Base-by-base conservation (phyloP, 306 rosid genomes). In the Cucurbita argyrosperma region DNA sequence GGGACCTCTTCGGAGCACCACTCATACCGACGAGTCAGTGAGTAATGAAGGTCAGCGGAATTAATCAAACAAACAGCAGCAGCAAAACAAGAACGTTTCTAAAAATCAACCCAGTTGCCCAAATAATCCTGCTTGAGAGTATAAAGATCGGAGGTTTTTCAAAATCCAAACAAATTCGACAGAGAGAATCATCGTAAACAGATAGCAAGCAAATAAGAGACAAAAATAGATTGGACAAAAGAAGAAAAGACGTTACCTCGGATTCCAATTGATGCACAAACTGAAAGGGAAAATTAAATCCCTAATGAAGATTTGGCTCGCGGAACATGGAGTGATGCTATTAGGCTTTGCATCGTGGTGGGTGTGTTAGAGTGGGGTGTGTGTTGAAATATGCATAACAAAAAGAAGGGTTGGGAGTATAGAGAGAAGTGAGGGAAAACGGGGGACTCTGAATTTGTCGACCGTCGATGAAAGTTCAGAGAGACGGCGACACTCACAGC, bases 1-100 rank as follows among this genome's bases (percentile, higher is more conserved):
- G 97, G 64, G 92, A 66, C 85, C 96, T 84, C 79, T 88, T 89
- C 58, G 97, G 85, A 47, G 86, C 89, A 70, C 88, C 85, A 73
- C 92, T 92, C 97, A 92, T 92, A 43, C 26, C 76, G 77, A 84
- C 74, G 74, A 61, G 5, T 7, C 78, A 47, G 38, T 49, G 57
- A 37, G 45, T 13, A 11, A 58, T 23, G 66, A 6, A 30, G 74
- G 8, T 46, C 74, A 26, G 43, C 42, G 5, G 21, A 68, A 46
- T 21, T 0, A 68, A 47, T 21, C 56, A 26, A 13, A 45, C 10
- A 10, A 42, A 13, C 72, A 66, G 18, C 72, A 45, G 54, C 72
- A 66, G 50, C 8, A 19, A 66, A 43, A 19, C 53, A 18, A 8
- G 47, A 45, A 67, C 26, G 72, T 23, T 67, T 45, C 72, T 67